Conservation (phyloP, 176 grass and related monocot genomes). For the Musa itinerans region DNA sequence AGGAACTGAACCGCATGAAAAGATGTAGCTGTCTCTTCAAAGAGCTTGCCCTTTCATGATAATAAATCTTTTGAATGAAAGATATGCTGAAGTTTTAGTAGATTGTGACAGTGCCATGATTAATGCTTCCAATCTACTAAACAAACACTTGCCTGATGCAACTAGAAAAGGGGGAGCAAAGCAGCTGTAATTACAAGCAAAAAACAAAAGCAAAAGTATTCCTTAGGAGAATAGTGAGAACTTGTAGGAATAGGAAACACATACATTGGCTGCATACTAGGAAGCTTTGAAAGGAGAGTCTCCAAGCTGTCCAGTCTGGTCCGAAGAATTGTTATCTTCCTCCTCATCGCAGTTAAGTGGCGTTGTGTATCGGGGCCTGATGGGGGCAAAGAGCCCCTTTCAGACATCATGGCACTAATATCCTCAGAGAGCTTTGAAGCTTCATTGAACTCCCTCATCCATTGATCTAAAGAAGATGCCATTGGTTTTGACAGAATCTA, state of each 20-base stretch:
- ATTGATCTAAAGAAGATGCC: slow-evolving; percentile 59
- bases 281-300: slow-evolving; percentile 48
- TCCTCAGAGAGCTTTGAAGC: slow-evolving; percentile 75
- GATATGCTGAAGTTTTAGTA: too few relatives aligned
- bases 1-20: background rate
- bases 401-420: slow-evolving; percentile 66
- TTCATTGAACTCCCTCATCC: slow-evolving; percentile 74
- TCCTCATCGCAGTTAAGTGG: slow-evolving; percentile 50
- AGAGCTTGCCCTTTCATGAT: too few relatives aligned
- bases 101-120: too few relatives aligned
- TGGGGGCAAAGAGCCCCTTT: slow-evolving; percentile 65
- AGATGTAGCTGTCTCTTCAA: too few relatives aligned
- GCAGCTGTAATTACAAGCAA: background rate
- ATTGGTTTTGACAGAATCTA: slow-evolving; percentile 31
- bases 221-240: slow-evolving; percentile 9
- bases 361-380: slow-evolving; percentile 63
- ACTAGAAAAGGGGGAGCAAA: background rate
- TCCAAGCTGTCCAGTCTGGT: slow-evolving; percentile 75
- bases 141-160: background rate
- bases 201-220: background rate
- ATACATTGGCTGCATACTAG: slow-evolving; percentile 69
- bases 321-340: slow-evolving; percentile 76
- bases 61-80: too few relatives aligned
- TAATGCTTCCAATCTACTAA: too few relatives aligned
- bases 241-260: background rate